phyloP scores from a whole-genome alignment of 208 protist genomes.

The Trypanosoma scelopori region DNA sequence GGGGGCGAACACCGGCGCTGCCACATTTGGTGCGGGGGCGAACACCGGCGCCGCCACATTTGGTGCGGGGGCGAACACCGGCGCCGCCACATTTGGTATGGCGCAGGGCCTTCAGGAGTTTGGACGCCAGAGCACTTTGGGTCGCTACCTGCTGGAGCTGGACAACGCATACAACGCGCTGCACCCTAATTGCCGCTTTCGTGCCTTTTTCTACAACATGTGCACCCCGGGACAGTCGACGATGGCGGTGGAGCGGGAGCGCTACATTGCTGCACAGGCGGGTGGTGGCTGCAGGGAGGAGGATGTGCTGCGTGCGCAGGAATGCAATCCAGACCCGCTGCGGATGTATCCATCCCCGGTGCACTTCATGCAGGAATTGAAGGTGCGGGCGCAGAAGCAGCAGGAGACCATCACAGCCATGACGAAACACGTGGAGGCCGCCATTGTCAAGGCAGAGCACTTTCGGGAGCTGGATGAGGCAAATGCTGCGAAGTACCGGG shows the following conservation, averaged over 20 bases:
- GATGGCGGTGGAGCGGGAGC: constrained; percentile 59
- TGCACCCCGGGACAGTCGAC: constrained; percentile 51
- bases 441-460: constrained; percentile 37
- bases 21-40: constrained; percentile 17
- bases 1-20: constrained; percentile 7
- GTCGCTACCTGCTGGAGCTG: constrained; percentile 59
- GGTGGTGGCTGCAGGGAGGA: constrained; percentile 58
- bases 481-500: constrained; percentile 33
- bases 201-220: constrained; percentile 75
- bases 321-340: constrained; percentile 52
- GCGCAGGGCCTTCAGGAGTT: constrained; percentile 40
- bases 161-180: constrained; percentile 74
- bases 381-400: constrained; percentile 58
- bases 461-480: constrained; percentile 45
- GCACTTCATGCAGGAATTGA: constrained; percentile 75
- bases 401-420: constrained; percentile 38
- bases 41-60: neutral
- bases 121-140: constrained; percentile 51
- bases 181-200: constrained; percentile 64
- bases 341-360: constrained; percentile 57
- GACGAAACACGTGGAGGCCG: constrained; percentile 34
- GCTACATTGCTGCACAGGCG: constrained; percentile 52
- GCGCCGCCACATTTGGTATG: neutral
- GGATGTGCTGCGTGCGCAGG: constrained; percentile 50
- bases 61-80: constrained; percentile 13